Base-by-base conservation (phyloP, 2,329 filamentous ascomycete species). In the Microdochium trichocladiopsis region DNA sequence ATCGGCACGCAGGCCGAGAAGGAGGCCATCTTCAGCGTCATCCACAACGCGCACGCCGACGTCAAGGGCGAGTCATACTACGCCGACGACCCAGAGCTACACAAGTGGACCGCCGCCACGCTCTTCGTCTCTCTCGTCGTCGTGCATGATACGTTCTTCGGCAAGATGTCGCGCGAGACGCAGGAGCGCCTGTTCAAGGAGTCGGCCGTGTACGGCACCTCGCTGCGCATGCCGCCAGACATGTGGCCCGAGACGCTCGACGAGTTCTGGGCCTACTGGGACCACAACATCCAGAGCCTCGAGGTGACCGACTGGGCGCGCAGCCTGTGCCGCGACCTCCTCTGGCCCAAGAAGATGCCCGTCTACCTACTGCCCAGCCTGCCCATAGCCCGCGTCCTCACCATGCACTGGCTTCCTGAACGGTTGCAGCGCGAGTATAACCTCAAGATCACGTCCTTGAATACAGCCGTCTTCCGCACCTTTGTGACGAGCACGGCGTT, bases 261-360 rank as follows among this genome's bases (percentile, higher is more conserved):
- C 28, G 67, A 62, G 2, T 71, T 71, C 51, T 68, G 66, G 67
- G 53, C 51, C 16, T 71, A 72, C 57, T 71, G 69, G 69, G 55
- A 72, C 52, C 53, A 61, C 41, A 62, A 67, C 48, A 60, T 72
- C 23, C 61, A 57, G 33, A 65, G 60, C 1, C 57, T 70, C 16
- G 51, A 66, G 24, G 57, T 72, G 33, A 69, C 63, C 2, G 55
- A 62, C 3, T 54, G 65, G 50, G 66, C 66, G 2, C 57, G 57
- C 18, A 56, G 54, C 11, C 61, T 68, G 23, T 61, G 59, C 12
- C 53, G 60, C 0, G 62, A 66, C 48, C 52, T 68, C 2, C 57
- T 67, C 2, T 60, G 59, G 18, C 66, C 63, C 25, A 60, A 61
- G 10, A 56, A 61, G 4, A 49, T 60, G 16, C 65, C 64, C 1